These are phyloP conservation scores for Exserohilum rostratum DNA, from an alignment of 2,329 filamentous ascomycete genomes.

Conservation along the genomic window DNA sequence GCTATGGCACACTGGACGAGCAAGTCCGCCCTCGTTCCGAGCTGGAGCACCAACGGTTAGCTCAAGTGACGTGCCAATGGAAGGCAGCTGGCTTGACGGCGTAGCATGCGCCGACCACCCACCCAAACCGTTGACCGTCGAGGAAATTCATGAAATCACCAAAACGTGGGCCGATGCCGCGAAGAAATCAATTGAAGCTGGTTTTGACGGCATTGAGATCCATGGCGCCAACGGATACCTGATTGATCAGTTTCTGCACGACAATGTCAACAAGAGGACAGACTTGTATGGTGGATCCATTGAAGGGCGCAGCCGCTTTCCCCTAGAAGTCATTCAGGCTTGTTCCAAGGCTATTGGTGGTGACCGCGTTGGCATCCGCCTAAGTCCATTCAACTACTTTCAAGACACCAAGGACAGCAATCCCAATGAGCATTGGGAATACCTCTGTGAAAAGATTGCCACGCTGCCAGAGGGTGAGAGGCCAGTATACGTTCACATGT, in stretches of 20 bases:
- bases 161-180: constrained; percentile 49
- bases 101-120: constrained; percentile 46
- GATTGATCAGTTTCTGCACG: constrained; percentile 60
- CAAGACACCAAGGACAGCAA: constrained; percentile 52
- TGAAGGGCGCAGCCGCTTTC: constrained; percentile 62
- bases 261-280: constrained; percentile 57
- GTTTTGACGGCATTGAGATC: constrained; percentile 51
- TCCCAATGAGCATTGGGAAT: constrained; percentile 54
- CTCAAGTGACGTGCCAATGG: constrained; percentile 51
- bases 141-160: constrained; percentile 49
- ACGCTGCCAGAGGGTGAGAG: constrained; percentile 35
- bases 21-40: constrained; percentile 49
- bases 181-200: constrained; percentile 46
- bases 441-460: constrained; percentile 52
- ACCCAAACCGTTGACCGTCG: constrained; percentile 44
- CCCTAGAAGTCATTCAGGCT: constrained; percentile 57
- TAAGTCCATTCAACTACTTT: constrained; percentile 47
- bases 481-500: constrained; percentile 47
- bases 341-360: constrained; percentile 42
- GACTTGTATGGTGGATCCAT: constrained; percentile 60
- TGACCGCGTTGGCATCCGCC: constrained; percentile 42
- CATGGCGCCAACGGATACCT: constrained; percentile 54
- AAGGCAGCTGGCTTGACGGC: constrained; percentile 49
- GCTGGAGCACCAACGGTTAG: constrained; percentile 44
- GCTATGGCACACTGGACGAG: constrained; percentile 57